These are phyloP conservation scores for Penicillium steckii DNA, from an alignment of 495 filamentous ascomycete species.

Conservation along the genomic window DNA sequence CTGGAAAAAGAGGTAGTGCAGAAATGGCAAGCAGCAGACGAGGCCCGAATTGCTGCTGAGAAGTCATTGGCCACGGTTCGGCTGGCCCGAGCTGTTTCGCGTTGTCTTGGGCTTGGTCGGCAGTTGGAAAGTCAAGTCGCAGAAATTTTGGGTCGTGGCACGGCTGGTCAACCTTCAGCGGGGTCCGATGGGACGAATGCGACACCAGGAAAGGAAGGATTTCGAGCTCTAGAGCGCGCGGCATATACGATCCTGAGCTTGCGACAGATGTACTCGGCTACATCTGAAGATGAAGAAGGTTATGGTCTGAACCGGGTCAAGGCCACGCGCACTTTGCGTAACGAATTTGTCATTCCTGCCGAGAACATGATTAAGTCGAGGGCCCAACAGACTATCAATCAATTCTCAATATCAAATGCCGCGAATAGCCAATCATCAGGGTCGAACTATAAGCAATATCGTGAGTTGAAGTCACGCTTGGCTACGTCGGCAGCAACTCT, in stretches of 20 bases:
- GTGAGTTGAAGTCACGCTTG: slow-evolving; percentile 71
- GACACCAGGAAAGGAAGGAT: slow-evolving; percentile 59
- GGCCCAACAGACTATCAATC: slow-evolving; percentile 76
- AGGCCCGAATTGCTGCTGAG: slow-evolving; percentile 69
- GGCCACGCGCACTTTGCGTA: slow-evolving; percentile 64
- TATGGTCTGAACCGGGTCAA: slow-evolving; percentile 70
- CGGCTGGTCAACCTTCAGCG: slow-evolving; percentile 9
- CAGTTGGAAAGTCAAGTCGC: slow-evolving; percentile 82
- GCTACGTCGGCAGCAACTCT: slow-evolving; percentile 75
- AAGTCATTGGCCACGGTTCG: slow-evolving; percentile 77
- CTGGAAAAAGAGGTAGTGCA: slow-evolving; percentile 79
- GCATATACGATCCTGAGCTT: slow-evolving; percentile 72
- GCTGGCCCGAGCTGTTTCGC: slow-evolving; percentile 69
- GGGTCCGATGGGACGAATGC: slow-evolving; percentile 21
- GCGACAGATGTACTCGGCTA: slow-evolving; percentile 66
- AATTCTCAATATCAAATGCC: slow-evolving; percentile 74
- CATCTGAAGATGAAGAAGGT: slow-evolving; percentile 67
- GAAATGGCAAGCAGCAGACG: slow-evolving; percentile 77
- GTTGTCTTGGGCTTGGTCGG: slow-evolving; percentile 75
- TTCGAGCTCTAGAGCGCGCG: slow-evolving; percentile 74
- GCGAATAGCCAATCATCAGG: slow-evolving; percentile 26
- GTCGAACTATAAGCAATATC: slow-evolving; percentile 73
- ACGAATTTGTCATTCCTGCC: slow-evolving; percentile 63
- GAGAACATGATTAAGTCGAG: slow-evolving; percentile 65
- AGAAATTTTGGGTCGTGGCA: slow-evolving; percentile 53